Evolutionary conservation across 2,329 filamentous ascomycete genomes (phyloP), one percentile per base, ranked within the genome.

Genomic region (Metarhizium guizhouense): DNA sequence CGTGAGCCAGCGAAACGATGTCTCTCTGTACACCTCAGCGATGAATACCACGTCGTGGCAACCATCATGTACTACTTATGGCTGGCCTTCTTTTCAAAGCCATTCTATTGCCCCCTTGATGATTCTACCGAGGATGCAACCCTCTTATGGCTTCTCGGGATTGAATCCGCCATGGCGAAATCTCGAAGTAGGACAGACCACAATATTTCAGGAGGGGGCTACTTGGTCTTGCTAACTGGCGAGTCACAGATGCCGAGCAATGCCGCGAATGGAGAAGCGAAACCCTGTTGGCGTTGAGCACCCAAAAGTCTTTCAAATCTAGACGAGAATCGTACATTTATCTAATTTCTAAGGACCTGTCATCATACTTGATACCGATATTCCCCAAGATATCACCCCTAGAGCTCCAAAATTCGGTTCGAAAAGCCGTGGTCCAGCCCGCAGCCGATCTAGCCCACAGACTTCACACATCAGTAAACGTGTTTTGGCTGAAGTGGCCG

Each of bases 61-160:
- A 60, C 65, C 42, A 70, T 72, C 53, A 70, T 72, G 69, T 69
- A 72, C 58, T 72, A 70, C 56, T 61, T 72, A 10, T 68, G 68
- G 61, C 57, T 69, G 32, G 67, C 62, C 2, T 56, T 72, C 32
- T 72, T 72, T 53, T 61, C 67, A 25, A 70, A 67, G 54, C 65
- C 68, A 0, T 72, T 72, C 55, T 72, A 72, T 60, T 68, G 67
- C 52, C 69, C 70, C 8, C 57, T 72, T 45, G 68, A 70, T 53
- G 67, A 70, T 45, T 59, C 59, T 1, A 62, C 65, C 18, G 60
- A 63, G 13, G 64, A 70, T 36, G 60, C 65, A 18, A 70, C 67
- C 4, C 34, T 66, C 11, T 55, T 57, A 25, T 72, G 70, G 68
- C 65, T 72, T 51, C 64, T 70, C 13, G 65, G 67, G 30, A 55